phyloP scores from a whole-genome alignment of 1,284 basidiomycete genomes.

The Somion occarium region DNA sequence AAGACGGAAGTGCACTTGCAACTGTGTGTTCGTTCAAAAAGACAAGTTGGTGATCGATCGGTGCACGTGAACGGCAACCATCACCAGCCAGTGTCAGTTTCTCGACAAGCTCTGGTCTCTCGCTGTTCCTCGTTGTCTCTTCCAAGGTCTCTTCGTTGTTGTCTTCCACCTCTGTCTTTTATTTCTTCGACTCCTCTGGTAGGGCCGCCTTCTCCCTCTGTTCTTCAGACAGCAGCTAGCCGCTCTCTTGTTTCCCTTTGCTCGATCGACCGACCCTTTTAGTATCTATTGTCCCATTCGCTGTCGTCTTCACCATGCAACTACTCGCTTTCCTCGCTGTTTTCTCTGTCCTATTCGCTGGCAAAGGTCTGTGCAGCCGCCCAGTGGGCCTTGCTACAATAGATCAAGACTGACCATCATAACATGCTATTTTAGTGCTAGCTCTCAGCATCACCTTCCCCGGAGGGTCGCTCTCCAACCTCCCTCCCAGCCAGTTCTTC shows the following conservation, averaged over 20 bases:
- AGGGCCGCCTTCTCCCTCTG: slow-evolving; percentile 13
- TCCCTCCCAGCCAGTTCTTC: slow-evolving; percentile 44
- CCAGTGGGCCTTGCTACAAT: not conserved
- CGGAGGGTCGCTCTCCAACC: slow-evolving; percentile 26
- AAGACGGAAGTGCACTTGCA: too few species aligned
- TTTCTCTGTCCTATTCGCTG: slow-evolving; percentile 18
- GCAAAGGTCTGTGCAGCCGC: slow-evolving; percentile 19
- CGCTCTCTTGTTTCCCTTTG: slow-evolving; percentile 44
- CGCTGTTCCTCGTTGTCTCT: not conserved
- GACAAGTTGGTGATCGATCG: not conserved
- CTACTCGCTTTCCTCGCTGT: slow-evolving; percentile 27
- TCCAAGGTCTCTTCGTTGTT: not conserved
- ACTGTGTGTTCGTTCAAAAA: too few species aligned
- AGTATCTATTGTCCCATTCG: not conserved
- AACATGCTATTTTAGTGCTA: slow-evolving; percentile 28
- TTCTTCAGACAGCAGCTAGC: too few species aligned
- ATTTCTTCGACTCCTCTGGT: slow-evolving; percentile 10
- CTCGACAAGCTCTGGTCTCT: not conserved
- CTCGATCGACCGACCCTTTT: slow-evolving; percentile 38
- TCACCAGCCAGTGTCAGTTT: not conserved
- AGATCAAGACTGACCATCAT: not conserved
- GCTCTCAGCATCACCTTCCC: slow-evolving; percentile 46
- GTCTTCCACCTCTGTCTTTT: not conserved
- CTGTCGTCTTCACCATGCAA: slow-evolving; percentile 10
- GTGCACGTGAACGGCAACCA: not conserved